phyloP scores from a whole-genome alignment of 805 yeast genomes.

The Brettanomyces custersianus region DNA sequence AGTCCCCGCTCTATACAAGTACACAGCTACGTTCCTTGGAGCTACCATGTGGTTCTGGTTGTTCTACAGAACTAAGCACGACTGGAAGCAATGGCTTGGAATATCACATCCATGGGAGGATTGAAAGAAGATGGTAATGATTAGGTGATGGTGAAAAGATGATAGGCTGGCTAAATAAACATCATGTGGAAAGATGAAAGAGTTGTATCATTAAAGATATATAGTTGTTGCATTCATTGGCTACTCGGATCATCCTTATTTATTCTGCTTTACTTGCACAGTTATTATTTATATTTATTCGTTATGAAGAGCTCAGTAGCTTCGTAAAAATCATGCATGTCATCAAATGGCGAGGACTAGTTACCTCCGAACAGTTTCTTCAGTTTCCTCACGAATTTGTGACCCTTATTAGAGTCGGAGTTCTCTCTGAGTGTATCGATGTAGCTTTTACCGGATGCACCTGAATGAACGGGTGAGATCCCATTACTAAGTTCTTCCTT shows the following conservation, averaged over 20 bases:
- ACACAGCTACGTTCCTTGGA: slow-evolving; percentile 61
- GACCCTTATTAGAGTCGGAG: slow-evolving; percentile 5
- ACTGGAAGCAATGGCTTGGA: slow-evolving; percentile 53
- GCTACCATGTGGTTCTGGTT: slow-evolving; percentile 90
- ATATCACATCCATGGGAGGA: slow-evolving; percentile 34
- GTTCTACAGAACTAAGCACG: slow-evolving; percentile 70
- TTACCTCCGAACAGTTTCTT: slow-evolving; percentile 11
- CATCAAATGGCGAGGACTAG: no score
- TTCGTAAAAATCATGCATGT: no score
- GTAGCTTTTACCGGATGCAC: slow-evolving; percentile 3
- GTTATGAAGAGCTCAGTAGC: no score
- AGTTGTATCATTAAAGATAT: no score
- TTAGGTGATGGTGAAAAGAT: no score
- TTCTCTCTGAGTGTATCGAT: background rate
- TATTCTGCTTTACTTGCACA: no score
- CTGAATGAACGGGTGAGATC: slow-evolving; percentile 24
- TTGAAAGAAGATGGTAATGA: no score
- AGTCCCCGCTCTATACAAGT: slow-evolving; percentile 45
- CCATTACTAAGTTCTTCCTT: slow-evolving; percentile 37
- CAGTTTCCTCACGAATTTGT: slow-evolving; percentile 10
- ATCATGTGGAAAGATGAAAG: no score
- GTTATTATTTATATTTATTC: no score
- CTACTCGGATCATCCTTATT: no score
- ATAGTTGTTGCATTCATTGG: no score
- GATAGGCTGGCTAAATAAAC: no score